These are phyloP conservation scores for Claviceps africana DNA, from an alignment of 2,329 filamentous ascomycete genomes.

Conservation along the genomic window DNA sequence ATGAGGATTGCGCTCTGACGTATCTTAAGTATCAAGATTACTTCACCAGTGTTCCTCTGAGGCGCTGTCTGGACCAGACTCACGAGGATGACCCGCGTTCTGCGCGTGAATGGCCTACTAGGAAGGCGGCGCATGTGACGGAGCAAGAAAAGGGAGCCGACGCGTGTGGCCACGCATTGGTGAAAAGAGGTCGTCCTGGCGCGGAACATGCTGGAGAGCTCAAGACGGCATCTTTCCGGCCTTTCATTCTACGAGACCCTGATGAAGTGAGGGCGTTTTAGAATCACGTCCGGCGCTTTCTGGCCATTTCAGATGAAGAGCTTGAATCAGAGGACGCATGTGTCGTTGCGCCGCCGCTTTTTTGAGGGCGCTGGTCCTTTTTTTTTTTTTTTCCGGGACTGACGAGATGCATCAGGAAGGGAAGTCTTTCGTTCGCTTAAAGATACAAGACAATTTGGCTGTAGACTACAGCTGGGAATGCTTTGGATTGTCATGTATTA, in stretches of 20 bases:
- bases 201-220: neutral
- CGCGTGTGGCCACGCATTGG: no score
- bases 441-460: neutral
- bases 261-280: constrained; percentile 19
- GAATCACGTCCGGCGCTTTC: constrained; percentile 15
- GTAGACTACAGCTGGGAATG: neutral
- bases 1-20: constrained; percentile 19
- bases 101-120: neutral
- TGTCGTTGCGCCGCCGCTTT: no score
- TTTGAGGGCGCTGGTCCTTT: no score
- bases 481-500: no score
- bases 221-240: neutral
- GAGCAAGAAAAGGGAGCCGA: neutral
- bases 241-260: constrained; percentile 7
- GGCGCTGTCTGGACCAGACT: constrained; percentile 15
- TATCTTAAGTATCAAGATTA: constrained; percentile 20
- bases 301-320: constrained; percentile 19
- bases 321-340: constrained; percentile 10
- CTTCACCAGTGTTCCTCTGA: constrained; percentile 17
- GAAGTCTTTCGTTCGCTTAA: neutral
- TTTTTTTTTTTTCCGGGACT: neutral
- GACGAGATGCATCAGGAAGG: neutral
- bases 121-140: neutral
- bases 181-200: neutral
- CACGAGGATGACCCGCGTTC: neutral